Base-by-base conservation (phyloP, 768 basidiomycete species). In the Dentipellis fragilis region DNA sequence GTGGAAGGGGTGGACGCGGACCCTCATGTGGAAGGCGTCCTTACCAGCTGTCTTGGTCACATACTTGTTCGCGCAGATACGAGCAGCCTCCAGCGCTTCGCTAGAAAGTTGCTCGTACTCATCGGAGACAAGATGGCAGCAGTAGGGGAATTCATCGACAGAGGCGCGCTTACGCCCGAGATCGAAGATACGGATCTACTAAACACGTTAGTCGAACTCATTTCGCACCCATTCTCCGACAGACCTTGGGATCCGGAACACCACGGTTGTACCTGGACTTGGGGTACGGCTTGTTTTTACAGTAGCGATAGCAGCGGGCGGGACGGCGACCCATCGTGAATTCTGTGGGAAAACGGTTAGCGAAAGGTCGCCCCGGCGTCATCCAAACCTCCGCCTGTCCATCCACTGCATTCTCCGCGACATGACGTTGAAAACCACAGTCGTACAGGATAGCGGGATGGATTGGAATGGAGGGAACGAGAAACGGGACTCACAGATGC, bases 41-140 rank as follows among this genome's bases (percentile, higher is more conserved):
- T 98, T 98, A 67, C 96, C 95, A 34, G 88, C 84, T 3, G 89
- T 92, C 84, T 99, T 97, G 67, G 93, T 95, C 61, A 97, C 87
- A 72, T 97, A 97, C 75, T 98, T 98, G 89, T 98, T 98, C 72
- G 93, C 93, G 69, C 95, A 97, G 60, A 99, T 99, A 73, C 94
- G 94, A 53, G 93, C 94, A 16, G 95, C 94, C 75, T 99, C 95
- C 52, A 97, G 85, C 14, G 94, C 94, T 71, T 98, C 94, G 38
- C 84, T 87, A 12, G 91, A 94, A 46, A 97, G 79, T 68, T 99
- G 93, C 71, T 99, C 94, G 71, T 95, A 96, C 74, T 97, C 95
- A 66, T 97, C 93, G 52, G 93, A 98, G 57, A 98, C 95, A 54
- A 98, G 80, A 71, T 96, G 93, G 70, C 81, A 85, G 72, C 91